These are phyloP conservation scores for Rhodomyrtus tomentosa DNA, from an alignment of 345 rosid species.

Conservation along the genomic window DNA sequence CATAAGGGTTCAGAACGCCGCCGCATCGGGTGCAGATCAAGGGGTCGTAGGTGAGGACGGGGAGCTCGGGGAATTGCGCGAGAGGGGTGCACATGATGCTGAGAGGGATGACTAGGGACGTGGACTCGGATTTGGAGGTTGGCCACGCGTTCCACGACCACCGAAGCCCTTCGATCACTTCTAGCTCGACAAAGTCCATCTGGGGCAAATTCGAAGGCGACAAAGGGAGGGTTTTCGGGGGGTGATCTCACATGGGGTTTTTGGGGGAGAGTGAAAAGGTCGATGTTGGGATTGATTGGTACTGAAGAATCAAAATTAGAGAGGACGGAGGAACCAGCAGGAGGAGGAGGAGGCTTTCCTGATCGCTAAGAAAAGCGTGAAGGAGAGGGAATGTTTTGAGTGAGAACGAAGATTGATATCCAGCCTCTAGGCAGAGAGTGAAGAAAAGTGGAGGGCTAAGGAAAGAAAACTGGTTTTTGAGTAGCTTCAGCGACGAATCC, in stretches of 20 bases:
- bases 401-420: background rate
- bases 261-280: background rate
- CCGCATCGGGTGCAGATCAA: conserved; percentile 55
- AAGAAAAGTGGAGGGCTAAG: background rate
- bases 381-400: background rate
- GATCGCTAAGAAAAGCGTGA: background rate
- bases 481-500: background rate
- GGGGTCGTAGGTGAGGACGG: conserved; percentile 78
- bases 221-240: background rate
- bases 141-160: conserved; percentile 99
- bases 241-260: background rate
- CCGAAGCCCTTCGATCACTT: conserved; percentile 83
- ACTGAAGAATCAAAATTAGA: background rate
- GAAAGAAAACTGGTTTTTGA: background rate
- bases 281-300: background rate
- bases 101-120: conserved; percentile 59
- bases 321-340: background rate
- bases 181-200: conserved; percentile 92
- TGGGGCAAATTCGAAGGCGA: background rate
- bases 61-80: conserved; percentile 74
- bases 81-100: conserved; percentile 80
- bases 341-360: background rate
- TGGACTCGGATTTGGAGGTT: conserved; percentile 41
- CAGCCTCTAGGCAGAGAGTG: background rate
- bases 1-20: conserved; percentile 77